Percentiles rank a stretch among this genome's conserved stretches.
phyloP scores from a whole-genome alignment of 345 rosid species.

The Excoecaria cochinchinensis region DNA sequence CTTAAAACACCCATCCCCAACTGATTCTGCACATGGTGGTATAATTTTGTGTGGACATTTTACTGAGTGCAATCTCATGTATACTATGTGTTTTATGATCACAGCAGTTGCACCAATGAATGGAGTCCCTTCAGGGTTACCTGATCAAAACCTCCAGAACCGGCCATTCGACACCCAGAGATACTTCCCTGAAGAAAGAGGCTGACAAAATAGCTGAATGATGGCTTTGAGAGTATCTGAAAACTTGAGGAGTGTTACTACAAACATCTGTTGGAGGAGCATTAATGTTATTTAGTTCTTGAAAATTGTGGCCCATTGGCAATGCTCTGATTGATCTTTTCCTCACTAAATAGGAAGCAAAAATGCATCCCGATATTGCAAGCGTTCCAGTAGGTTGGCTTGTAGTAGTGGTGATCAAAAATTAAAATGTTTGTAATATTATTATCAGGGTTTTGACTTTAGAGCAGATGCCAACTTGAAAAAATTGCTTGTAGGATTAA shows the following conservation, averaged over 20 bases:
- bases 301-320: background rate
- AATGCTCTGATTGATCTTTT: background rate
- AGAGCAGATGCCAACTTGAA: too few species aligned
- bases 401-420: background rate
- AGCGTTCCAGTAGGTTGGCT: background rate
- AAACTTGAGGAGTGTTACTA: too few species aligned
- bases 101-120: conserved; percentile 89
- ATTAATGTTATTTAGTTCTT: background rate
- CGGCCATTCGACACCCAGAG: conserved; percentile 50
- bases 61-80: conserved; percentile 8
- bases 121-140: conserved; percentile 24
- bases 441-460: too few species aligned
- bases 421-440: conserved; percentile 2
- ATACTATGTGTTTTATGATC: conserved; percentile 7
- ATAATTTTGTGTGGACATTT: background rate
- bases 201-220: background rate
- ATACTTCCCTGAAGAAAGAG: conserved; percentile 24
- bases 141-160: conserved; percentile 31
- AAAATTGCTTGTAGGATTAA: too few species aligned
- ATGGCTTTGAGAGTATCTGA: background rate
- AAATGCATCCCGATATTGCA: background rate
- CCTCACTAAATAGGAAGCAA: background rate
- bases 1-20: background rate
- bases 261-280: background rate
- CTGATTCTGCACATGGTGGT: background rate